Evolutionary conservation across 2,329 filamentous ascomycete genomes (phyloP), one percentile per base, ranked within the genome.

Genomic region (Ceratocystis harringtonii): DNA sequence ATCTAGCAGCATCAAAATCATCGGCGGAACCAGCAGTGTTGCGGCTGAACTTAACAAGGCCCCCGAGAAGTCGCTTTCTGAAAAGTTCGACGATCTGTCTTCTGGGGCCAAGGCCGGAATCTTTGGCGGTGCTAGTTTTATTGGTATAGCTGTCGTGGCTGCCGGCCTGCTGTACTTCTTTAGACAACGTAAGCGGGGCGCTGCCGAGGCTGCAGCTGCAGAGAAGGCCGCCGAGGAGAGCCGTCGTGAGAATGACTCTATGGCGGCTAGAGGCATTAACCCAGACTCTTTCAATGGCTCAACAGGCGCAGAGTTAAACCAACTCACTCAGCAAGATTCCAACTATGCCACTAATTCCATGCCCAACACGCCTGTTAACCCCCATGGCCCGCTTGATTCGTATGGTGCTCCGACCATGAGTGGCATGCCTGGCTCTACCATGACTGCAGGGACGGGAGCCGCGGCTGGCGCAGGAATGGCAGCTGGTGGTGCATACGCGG

Each of bases 1-100:
- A 64, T 88, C 78, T 77, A 70, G 85, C 70, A 87, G 84, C 75
- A 88, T 89, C 73, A 78, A 86, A 69, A 73, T 80, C 41, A 73
- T 76, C 65, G 72, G 72, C 81, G 82, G 81, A 65, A 84, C 85
- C 73, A 86, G 83, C 1, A 74, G 81, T 8, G 75, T 72, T 5
- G 74, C 85, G 69, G 72, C 74, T 67, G 71, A 71, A 22, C 60
- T 65, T 10, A 69, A 73, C 69, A 68, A 69, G 15, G 68, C 73
- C 15, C 76, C 77, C 1, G 70, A 77, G 15, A 76, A 78, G 70
- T 75, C 79, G 0, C 66, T 81, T 0, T 72, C 76, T 5, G 75
- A 85, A 28, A 84, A 83, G 69, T 86, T 80, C 77, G 74, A 78
- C 28, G 76, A 75, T 0, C 77, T 86, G 7, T 76, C 82, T 2